A percentile compares a stretch with the other conserved stretches of the same genome.
phyloP scores from a whole-genome alignment of 75 land plant species.

The Chamaecyparis obtusa region DNA sequence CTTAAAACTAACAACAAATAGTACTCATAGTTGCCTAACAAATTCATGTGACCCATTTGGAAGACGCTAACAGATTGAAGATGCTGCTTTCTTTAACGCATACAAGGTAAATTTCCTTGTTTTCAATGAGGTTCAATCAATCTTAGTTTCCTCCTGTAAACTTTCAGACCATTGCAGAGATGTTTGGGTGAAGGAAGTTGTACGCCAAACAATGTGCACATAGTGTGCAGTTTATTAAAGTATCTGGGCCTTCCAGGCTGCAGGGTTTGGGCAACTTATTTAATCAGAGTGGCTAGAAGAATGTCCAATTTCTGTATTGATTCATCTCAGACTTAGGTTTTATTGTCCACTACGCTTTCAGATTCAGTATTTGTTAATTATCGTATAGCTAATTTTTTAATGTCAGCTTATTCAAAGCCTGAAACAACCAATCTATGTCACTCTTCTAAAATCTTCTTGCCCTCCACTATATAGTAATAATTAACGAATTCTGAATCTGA shows the following conservation, averaged over 20 bases:
- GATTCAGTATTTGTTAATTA: conserved; percentile 31
- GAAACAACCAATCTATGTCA: conserved; percentile 9
- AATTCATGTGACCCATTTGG: too few relatives aligned
- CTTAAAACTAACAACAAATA: too few relatives aligned
- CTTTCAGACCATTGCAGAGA: conserved; percentile 43
- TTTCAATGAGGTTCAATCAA: conserved; percentile 53
- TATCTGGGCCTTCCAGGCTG: conserved; percentile 39
- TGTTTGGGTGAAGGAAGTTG: conserved; percentile 12
- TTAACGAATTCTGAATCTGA: too few relatives aligned
- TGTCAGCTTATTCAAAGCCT: too few relatives aligned
- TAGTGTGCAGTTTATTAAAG: conserved; percentile 19
- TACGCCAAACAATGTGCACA: not conserved
- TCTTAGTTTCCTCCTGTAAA: conserved; percentile 26
- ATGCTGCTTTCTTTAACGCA: conserved; percentile 31
- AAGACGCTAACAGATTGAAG: too few relatives aligned
- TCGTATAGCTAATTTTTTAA: conserved; percentile 41
- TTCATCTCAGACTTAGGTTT: conserved; percentile 47
- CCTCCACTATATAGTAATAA: too few relatives aligned
- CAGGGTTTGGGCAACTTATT: conserved; percentile 32
- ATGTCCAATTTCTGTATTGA: conserved; percentile 66
- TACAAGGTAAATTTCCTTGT: conserved; percentile 40
- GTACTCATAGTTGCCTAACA: too few relatives aligned
- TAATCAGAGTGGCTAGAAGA: conserved; percentile 42
- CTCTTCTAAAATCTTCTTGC: too few relatives aligned
- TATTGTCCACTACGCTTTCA: too few relatives aligned